Conservation (phyloP, 441 rosid species). For the Bruguiera hainesii region DNA sequence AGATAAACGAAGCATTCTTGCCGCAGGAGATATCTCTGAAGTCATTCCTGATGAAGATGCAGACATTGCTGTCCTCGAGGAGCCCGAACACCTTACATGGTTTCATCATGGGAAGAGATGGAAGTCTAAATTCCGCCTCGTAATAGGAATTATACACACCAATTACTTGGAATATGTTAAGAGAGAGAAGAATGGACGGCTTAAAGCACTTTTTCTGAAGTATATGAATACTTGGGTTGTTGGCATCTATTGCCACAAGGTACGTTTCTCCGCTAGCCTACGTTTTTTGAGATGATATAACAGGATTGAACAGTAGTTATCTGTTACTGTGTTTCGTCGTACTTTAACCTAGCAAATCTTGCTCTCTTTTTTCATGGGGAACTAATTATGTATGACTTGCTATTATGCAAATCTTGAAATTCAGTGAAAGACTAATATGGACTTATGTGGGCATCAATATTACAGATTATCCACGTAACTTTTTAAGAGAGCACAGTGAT, state of each 20-base stretch:
- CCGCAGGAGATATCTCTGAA: constrained; percentile 83
- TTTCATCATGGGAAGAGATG: constrained; percentile 97
- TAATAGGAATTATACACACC: constrained; percentile 83
- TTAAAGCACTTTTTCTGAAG: constrained; percentile 60
- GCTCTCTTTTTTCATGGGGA: not conserved
- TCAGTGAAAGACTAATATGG: too few species aligned
- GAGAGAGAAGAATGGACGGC: constrained; percentile 76
- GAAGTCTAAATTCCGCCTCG: constrained; percentile 75
- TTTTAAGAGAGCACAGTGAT: too few species aligned
- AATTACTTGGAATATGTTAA: constrained; percentile 92
- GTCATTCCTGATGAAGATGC: constrained; percentile 79
- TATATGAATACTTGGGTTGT: constrained; percentile 72
- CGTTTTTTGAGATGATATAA: too few species aligned
- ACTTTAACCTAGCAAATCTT: not conserved
- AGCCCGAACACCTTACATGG: constrained; percentile 99
- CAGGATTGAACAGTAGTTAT: not conserved
- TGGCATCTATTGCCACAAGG: constrained; percentile 92
- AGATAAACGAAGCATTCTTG: constrained; percentile 92
- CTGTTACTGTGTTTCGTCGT: not conserved
- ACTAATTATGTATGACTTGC: not conserved
- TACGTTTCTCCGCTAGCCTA: constrained; percentile 23
- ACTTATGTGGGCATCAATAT: too few species aligned
- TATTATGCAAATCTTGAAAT: not conserved
- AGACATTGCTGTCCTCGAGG: constrained; percentile 91
- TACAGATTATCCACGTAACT: too few species aligned